Evolutionary conservation across 768 basidiomycete species (phyloP).

Genomic region (Agaricus blazei): DNA sequence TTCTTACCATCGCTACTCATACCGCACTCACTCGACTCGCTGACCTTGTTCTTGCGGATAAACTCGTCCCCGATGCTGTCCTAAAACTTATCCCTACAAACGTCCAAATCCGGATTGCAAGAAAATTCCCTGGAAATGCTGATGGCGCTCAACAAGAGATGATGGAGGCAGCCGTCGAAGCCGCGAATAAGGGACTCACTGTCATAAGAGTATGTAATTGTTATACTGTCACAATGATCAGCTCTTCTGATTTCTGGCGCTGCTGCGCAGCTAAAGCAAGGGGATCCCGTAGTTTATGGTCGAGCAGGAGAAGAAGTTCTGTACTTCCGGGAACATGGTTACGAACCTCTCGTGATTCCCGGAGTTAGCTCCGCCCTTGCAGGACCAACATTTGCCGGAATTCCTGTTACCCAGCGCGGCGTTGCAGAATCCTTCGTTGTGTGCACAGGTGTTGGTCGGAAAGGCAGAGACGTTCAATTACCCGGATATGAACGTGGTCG

Average conservation of each 20-base stretch:
- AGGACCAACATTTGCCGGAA: constrained; percentile 83
- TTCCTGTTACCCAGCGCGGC: constrained; percentile 94
- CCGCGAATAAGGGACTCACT: constrained; percentile 70
- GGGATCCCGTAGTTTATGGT: constrained; percentile 93
- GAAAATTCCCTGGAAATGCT: constrained; percentile 96
- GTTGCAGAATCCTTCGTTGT: constrained; percentile 86
- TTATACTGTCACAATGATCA: not conserved
- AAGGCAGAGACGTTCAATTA: constrained; percentile 77
- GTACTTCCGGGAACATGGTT: constrained; percentile 84
- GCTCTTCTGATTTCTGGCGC: not conserved
- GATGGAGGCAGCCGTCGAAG: constrained; percentile 88
- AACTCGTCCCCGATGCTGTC: constrained; percentile 88
- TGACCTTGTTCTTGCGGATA: constrained; percentile 90
- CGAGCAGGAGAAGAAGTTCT: constrained; percentile 93
- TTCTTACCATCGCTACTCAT: constrained; percentile 87
- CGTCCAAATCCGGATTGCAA: constrained; percentile 80
- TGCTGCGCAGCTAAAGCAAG: constrained; percentile 83
- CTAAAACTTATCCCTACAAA: constrained; percentile 75
- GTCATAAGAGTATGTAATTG: constrained; percentile 74
- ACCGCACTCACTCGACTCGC: constrained; percentile 73
- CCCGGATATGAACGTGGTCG: constrained; percentile 82
- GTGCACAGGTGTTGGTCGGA: constrained; percentile 90
- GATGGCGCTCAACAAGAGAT: constrained; percentile 93
- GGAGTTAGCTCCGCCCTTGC: constrained; percentile 89
- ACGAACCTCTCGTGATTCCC: constrained; percentile 80